phyloP scores from a whole-genome alignment of 768 basidiomycete species.

The Lentinula raphanica region DNA sequence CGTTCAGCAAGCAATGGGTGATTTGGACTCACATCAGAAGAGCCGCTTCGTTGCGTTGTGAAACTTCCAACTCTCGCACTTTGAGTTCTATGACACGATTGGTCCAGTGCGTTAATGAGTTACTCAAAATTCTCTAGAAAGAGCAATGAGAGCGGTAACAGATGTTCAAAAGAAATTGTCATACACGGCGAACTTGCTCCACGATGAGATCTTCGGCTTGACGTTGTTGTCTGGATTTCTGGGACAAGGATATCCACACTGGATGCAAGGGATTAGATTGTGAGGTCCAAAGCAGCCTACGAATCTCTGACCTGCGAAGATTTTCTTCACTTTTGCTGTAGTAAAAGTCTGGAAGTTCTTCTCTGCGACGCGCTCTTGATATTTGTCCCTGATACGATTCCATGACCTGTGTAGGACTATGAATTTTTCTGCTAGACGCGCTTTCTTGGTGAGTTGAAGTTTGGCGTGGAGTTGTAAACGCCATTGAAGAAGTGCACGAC shows the following conservation, averaged over 20 bases:
- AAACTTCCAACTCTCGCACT: constrained; percentile 61
- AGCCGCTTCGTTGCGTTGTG: constrained; percentile 35
- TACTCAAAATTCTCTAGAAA: constrained; percentile 46
- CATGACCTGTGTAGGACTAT: constrained; percentile 45
- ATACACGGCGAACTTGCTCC: constrained; percentile 35
- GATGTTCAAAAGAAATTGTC: constrained; percentile 9
- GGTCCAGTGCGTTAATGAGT: constrained; percentile 56
- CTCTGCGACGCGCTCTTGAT: constrained; percentile 40
- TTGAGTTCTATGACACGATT: constrained; percentile 71
- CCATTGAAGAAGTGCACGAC: constrained; percentile 47
- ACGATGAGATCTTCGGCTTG: constrained; percentile 40
- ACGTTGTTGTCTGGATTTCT: constrained; percentile 32
- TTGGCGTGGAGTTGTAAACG: constrained; percentile 46
- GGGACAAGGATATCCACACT: constrained; percentile 47
- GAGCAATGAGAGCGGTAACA: neutral
- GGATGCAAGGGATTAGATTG: neutral
- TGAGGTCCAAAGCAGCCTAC: constrained; percentile 8
- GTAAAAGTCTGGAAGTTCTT: constrained; percentile 41
- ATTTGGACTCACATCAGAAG: constrained; percentile 26
- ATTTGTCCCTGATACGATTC: constrained; percentile 41
- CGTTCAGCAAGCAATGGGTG: neutral
- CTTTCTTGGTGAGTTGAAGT: constrained; percentile 46
- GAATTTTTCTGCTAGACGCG: constrained; percentile 47
- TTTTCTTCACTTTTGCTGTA: constrained; percentile 26
- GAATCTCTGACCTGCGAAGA: constrained; percentile 29